A percentile compares a stretch with the other conserved stretches of the same genome.
phyloP scores from a whole-genome alignment of 2,329 filamentous ascomycete species.

The Thielaviopsis euricoi region DNA sequence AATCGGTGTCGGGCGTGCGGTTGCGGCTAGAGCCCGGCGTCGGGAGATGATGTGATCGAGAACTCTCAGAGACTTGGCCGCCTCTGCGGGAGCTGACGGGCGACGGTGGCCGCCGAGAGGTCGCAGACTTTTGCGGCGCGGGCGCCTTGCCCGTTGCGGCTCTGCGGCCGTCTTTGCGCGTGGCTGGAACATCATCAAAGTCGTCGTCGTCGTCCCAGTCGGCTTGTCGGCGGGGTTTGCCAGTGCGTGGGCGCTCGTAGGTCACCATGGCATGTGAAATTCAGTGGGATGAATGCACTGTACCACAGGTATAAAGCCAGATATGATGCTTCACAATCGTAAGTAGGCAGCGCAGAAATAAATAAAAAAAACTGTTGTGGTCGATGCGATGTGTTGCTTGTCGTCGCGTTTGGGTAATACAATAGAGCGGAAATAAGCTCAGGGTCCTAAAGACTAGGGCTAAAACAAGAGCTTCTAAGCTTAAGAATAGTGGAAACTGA shows the following conservation, averaged over 20 bases:
- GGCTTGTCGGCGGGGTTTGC: not conserved
- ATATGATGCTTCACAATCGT: not conserved
- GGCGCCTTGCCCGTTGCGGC: not conserved
- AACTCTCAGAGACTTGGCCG: constrained; percentile 4
- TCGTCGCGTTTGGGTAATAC: not conserved
- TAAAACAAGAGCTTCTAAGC: not conserved
- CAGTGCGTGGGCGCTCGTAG: not conserved
- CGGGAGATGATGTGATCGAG: constrained; percentile 7
- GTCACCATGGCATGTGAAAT: not conserved
- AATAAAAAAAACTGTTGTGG: too few species aligned
- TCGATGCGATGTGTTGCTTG: not conserved
- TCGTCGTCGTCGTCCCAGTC: constrained; percentile 4
- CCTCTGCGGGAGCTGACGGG: constrained; percentile 7
- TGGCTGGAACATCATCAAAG: not conserved
- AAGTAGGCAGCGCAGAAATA: too few species aligned
- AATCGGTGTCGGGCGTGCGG: constrained; percentile 8
- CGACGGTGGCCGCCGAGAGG: constrained; percentile 3
- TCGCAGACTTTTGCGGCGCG: not conserved
- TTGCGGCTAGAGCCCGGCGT: constrained; percentile 9
- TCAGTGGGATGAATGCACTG: not conserved
- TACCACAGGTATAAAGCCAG: not conserved
- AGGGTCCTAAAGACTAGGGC: not conserved
- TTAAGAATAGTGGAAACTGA: not conserved
- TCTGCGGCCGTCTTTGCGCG: constrained; percentile 2
- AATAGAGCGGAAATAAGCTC: not conserved